Evolutionary conservation across 2,329 filamentous ascomycete genomes (phyloP), one percentile per base, ranked within the genome.

Genomic region (Orbilia quercus): DNA sequence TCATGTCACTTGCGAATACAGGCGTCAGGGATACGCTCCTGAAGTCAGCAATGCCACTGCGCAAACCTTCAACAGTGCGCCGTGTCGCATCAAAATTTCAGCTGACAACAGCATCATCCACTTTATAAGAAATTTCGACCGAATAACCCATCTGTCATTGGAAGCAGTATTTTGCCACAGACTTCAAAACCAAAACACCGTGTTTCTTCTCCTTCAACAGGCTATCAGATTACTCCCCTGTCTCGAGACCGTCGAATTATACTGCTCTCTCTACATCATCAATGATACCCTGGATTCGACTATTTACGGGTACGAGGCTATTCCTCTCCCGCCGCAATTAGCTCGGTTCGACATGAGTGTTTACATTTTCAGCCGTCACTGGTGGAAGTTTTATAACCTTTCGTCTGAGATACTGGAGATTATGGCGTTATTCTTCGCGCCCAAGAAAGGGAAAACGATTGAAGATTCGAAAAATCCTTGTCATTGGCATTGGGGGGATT

Each of bases 91-190:
- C 7, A 20, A 44, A 7, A n/a, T 44, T n/a, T 22, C 53, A 20
- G n/a, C n/a, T n/a, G 14, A 12, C 18, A 28, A 11, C 14, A 14
- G 18, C 11, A 18, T 44, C 20, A 16, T 57, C 31, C 53, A 36
- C 1, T 57, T 57, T 12, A 31, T 44, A n/a, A 36, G 18, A 14
- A 12, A 44, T 5, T 57, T 57, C 53, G 44, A 28, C 14, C 36
- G 34, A 5, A 22, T 28, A 44, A 57, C 53, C 2, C 53, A 57
- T 25, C 14, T 57, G 2, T 44, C 36, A 16, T 57, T 57, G 14
- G 53, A 57, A 14, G 53, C 53, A 16, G 38, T 57, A 3, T 57
- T 57, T 57, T 57, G 53, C 31, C 36, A 57, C 20, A 42, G 38
- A 20, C 44, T 44, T 31, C 53, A 57, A 44, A 28, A 28, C 18